Percentiles rank a stretch among this genome's conserved stretches.
These are phyloP conservation scores for Colletotrichum sp. DNA, from an alignment of 2,329 filamentous ascomycete species.

Conservation along the genomic window DNA sequence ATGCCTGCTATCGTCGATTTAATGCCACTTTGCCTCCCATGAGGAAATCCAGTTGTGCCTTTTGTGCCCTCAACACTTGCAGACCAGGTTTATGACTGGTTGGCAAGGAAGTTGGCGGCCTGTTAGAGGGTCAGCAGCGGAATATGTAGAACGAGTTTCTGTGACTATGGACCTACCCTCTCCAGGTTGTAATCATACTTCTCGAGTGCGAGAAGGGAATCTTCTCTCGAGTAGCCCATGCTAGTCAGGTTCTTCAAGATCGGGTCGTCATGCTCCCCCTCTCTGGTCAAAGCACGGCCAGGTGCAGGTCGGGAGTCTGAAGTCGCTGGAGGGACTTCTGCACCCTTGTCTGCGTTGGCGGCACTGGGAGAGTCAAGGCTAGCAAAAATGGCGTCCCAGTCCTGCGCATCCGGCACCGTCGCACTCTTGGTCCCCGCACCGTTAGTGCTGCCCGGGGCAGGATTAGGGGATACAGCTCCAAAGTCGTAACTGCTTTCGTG, in stretches of 20 bases:
- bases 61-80: neutral
- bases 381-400: constrained; percentile 96
- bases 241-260: constrained; percentile 86
- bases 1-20: constrained; percentile 11
- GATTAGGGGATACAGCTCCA: constrained; percentile 46
- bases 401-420: constrained; percentile 60
- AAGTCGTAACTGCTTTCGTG: constrained; percentile 66
- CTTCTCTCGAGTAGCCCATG: constrained; percentile 83
- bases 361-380: constrained; percentile 66
- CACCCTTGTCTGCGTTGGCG: constrained; percentile 21
- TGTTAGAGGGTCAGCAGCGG: constrained; percentile 23
- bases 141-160: neutral
- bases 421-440: constrained; percentile 39
- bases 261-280: constrained; percentile 85
- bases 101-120: constrained; percentile 62
- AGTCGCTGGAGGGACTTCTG: neutral
- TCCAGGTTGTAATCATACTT: constrained; percentile 97
- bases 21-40: constrained; percentile 1
- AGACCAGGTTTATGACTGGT: constrained; percentile 48
- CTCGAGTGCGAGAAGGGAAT: constrained; percentile 82
- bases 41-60: constrained; percentile 1
- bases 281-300: constrained; percentile 73
- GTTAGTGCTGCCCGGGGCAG: constrained; percentile 36
- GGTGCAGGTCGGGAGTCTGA: constrained; percentile 28
- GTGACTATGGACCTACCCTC: constrained; percentile 65